Evolutionary conservation across 148 eudicot genomes (phyloP).

Genomic region (Bassia scoparia): DNA sequence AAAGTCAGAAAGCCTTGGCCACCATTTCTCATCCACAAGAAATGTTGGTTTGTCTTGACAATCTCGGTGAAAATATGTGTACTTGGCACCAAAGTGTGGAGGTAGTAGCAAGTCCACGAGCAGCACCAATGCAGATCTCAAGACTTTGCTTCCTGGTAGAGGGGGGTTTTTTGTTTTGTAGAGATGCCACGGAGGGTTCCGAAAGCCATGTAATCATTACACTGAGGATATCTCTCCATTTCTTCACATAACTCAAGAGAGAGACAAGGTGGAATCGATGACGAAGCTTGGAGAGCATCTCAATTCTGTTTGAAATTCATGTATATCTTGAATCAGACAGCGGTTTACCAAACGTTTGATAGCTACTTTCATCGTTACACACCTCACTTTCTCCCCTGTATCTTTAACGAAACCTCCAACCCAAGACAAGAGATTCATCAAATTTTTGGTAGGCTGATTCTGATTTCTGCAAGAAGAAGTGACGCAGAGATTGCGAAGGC

Average conservation of each 20-base stretch:
- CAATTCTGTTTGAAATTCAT: conserved; percentile 96
- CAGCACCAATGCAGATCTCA: conserved; percentile 88
- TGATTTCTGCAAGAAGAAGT: conserved; percentile 82
- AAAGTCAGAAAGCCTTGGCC: conserved; percentile 95
- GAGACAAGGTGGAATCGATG: conserved; percentile 96
- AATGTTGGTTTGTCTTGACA: conserved; percentile 93
- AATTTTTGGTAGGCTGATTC: conserved; percentile 85
- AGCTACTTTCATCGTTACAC: conserved; percentile 69
- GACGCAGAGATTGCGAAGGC: conserved; percentile 83
- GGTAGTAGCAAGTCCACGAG: conserved; percentile 93
- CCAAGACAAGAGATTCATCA: conserved; percentile 82
- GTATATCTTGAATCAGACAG: conserved; percentile 83
- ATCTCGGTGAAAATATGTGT: conserved; percentile 94
- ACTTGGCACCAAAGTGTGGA: conserved; percentile 94
- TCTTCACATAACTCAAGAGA: conserved; percentile 91
- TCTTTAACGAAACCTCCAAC: conserved; percentile 95
- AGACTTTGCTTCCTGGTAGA: conserved; percentile 93
- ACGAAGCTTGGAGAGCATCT: conserved; percentile 95
- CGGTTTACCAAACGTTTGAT: conserved; percentile 88
- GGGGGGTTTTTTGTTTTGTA: conserved; percentile 93
- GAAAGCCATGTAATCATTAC: conserved; percentile 86
- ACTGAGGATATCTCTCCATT: conserved; percentile 89
- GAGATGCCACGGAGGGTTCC: conserved; percentile 93
- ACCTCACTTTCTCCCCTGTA: conserved; percentile 81
- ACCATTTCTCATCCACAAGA: conserved; percentile 89